These are phyloP conservation scores for Guyanaporus albipodus DNA, from an alignment of 768 basidiomycete genomes.

Conservation along the genomic window DNA sequence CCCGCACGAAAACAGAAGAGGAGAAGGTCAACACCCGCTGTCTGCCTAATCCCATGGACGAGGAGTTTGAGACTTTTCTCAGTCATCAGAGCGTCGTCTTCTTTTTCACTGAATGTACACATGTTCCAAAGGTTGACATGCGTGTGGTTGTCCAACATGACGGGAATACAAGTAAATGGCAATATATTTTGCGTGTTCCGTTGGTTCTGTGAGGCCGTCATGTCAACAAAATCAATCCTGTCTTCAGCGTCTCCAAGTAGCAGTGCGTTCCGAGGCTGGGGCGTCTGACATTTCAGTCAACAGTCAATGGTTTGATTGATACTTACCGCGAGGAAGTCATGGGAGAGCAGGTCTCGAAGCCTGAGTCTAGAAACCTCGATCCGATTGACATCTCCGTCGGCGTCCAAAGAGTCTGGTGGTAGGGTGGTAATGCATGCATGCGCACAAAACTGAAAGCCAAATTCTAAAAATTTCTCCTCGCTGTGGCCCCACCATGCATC, in stretches of 20 bases:
- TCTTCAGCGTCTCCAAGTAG: conserved; percentile 15
- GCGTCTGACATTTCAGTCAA: background rate
- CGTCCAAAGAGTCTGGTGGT: background rate
- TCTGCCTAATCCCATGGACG: conserved; percentile 12
- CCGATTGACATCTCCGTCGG: conserved; percentile 5
- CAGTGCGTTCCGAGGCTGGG: conserved; percentile 20
- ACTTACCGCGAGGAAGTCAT: conserved; percentile 13
- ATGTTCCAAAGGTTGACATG: conserved; percentile 19
- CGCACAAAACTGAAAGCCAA: conserved; percentile 32
- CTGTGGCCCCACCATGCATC: conserved; percentile 36
- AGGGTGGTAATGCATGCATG: conserved; percentile 36
- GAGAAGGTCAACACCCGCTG: conserved; percentile 20
- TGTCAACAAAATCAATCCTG: conserved; percentile 12
- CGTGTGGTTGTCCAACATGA: conserved; percentile 3
- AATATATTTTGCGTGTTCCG: background rate
- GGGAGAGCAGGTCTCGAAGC: conserved; percentile 9
- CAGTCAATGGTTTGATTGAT: background rate
- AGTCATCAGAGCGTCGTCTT: conserved; percentile 10
- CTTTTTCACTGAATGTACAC: conserved; percentile 11
- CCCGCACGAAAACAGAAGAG: conserved; percentile 28
- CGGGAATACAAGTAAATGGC: conserved; percentile 2
- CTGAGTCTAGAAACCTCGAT: conserved; percentile 8
- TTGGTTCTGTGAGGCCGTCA: background rate
- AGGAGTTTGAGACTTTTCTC: conserved; percentile 15
- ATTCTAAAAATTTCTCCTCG: conserved; percentile 18